Base-by-base conservation (phyloP, 208 protist genomes). In the Trypanosoma melophagium region DNA sequence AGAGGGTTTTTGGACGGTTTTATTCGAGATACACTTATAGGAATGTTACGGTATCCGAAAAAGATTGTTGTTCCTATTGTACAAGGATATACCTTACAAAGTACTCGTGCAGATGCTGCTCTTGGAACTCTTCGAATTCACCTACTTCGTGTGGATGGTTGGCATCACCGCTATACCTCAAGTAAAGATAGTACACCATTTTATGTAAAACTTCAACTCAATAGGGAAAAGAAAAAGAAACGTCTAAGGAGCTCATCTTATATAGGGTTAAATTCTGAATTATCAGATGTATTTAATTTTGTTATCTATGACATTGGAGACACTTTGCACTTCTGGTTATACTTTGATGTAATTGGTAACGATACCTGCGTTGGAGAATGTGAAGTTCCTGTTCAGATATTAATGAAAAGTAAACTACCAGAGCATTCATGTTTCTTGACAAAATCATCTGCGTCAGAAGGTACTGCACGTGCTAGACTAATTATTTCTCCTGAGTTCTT, bases 1-100 rank as follows among this genome's bases (percentile, higher is more conserved):
- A 74, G 80, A 57, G 58, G 62, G 41, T 92, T 84, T 64, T 44
- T 92, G 8, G 83, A 89, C 55, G 42, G 71, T 55, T 92, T 92
- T 62, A 87, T 92, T 55, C 86, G 86, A 19, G 66, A 79, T 57
- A 92, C 81, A 24, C 68, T 92, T 45, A 76, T 89, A 3, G 76
- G 79, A 19, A 59, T 89, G 68, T 60, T 92, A 67, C 69, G 72
- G 47, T 83, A 87, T 68, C 86, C 86, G 7, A 86, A 87, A 57
- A 74, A 73, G 35, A 47, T 87, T 19, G 54, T 62, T n/a, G 68
- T 89, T 41, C 80, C 86, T 10, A 78, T 92, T 40, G 72, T 87
- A 22, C 53, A 81, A 72, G 86, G 77, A 7, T 86, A 84, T 66
- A 74, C 59, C 16, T 21, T 84, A 49, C 57, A 79, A 58, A 75